Conservation (phyloP, 257 asterid species). For the Phtheirospermum japonicum region DNA sequence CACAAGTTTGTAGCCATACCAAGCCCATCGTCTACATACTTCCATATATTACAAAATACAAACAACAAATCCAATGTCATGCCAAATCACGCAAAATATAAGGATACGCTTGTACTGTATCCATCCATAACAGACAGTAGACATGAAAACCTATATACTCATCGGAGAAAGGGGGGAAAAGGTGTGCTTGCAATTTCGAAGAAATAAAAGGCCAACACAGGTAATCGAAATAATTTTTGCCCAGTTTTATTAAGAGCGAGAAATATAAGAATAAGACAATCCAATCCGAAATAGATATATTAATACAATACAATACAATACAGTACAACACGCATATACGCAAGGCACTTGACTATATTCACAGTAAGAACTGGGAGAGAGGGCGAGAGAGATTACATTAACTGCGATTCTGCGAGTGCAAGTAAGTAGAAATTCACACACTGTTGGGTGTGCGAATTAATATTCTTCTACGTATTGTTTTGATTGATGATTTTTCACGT, state of each 20-base stretch:
- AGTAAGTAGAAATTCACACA: constrained; percentile 10
- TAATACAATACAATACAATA: neutral
- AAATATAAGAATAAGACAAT: constrained; percentile 17
- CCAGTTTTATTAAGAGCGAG: neutral
- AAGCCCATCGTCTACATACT: no score
- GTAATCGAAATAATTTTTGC: constrained; percentile 3
- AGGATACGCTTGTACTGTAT: no score
- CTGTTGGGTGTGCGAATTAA: constrained; percentile 13
- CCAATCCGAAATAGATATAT: constrained; percentile 18
- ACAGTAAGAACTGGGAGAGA: neutral
- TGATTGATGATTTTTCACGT: constrained; percentile 20
- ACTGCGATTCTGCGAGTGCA: neutral
- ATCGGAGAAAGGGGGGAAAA: no score
- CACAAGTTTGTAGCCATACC: no score
- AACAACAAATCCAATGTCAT: no score
- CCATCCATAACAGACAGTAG: no score
- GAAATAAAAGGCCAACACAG: neutral
- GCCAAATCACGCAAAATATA: no score
- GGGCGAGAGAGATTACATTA: constrained; percentile 6
- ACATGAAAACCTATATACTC: no score
- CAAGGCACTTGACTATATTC: constrained; percentile 19
- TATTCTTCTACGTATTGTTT: neutral
- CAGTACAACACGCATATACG: neutral
- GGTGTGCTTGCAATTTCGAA: no score
- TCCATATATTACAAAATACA: no score